Evolutionary conservation across 2,329 filamentous ascomycete species (phyloP).

Genomic region (Aspergillus latus): DNA sequence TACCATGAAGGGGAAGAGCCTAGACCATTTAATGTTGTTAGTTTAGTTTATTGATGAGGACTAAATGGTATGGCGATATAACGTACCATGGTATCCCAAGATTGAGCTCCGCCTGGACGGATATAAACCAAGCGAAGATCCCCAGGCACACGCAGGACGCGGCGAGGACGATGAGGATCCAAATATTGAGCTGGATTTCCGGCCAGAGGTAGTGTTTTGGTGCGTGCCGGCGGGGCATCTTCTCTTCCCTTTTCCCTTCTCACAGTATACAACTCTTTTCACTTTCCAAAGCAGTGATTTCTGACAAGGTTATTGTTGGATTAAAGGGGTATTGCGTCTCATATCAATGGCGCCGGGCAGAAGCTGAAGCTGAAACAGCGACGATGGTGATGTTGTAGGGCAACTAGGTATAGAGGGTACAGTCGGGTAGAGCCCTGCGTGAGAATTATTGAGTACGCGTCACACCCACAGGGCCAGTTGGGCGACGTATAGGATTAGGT

Average conservation of each 20-base stretch:
- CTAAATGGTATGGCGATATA: background rate
- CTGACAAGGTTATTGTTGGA: background rate
- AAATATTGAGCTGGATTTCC: conserved; percentile 63
- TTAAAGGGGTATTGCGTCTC: background rate
- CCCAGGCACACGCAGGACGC: conserved; percentile 59
- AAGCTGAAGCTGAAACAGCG: background rate
- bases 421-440: background rate
- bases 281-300: background rate
- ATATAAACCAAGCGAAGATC: conserved; percentile 61
- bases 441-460: background rate
- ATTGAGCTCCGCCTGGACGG: conserved; percentile 56
- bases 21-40: conserved; percentile 28
- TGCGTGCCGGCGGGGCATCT: conserved; percentile 36
- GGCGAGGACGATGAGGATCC: conserved; percentile 62
- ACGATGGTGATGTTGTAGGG: background rate
- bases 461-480: background rate
- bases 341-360: background rate
- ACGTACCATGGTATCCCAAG: conserved; percentile 61
- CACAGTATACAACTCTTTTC: background rate
- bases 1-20: conserved; percentile 66
- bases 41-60: background rate
- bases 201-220: conserved; percentile 62
- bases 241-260: conserved; percentile 8
- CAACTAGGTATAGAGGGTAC: background rate
- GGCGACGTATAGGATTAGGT: background rate